Evolutionary conservation across 768 basidiomycete species (phyloP), one percentile per base, ranked within the genome.

Genomic region (Dentipellis sp.): DNA sequence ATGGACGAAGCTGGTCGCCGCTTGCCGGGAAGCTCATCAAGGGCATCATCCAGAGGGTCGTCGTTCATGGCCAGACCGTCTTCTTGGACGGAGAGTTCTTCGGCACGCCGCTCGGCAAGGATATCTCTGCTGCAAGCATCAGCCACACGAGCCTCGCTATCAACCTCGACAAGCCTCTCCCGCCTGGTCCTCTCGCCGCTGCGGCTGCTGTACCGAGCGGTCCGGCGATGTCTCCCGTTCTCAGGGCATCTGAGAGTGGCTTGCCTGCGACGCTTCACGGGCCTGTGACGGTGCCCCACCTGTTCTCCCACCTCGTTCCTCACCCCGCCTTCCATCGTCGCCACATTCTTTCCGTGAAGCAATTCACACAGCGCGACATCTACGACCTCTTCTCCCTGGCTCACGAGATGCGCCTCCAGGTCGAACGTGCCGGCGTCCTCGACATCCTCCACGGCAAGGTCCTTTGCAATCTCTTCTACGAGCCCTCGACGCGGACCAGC

Each of bases 391-490:
- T 98, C 76, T 85, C 90, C 48, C 74, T 98, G 51, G 95, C 97
- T 0, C 86, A 92, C 62, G 97, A 99, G 72, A 94, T 99, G 94
- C 88, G 91, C 51, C 78, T 92, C 38, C 94, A 94, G 65, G 94
- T 97, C 12, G 97, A 99, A 71, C 82, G 94, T 34, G 88, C 84
- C 64, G 92, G 94, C 1, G 79, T 81, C 0, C 76, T 97, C 55
- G 93, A 98, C 62, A 82, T 97, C 56, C 77, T 98, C 47, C 89
- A 86, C 60, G 95, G 95, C 38, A 90, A 87, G 58, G 86, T 99
- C 1, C 79, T 99, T 6, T 92, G 88, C 67, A 94, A 85, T 19
- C 68, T 94, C 38, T 99, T 99, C 78, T 99, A 93, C 69, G 97
- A 99, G 68, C 91, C 95, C 1, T 97, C 94, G 2, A 99, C 97